Evolutionary conservation across 163 green algal genomes (phyloP).

Genomic region (Chloromonas sp.): DNA sequence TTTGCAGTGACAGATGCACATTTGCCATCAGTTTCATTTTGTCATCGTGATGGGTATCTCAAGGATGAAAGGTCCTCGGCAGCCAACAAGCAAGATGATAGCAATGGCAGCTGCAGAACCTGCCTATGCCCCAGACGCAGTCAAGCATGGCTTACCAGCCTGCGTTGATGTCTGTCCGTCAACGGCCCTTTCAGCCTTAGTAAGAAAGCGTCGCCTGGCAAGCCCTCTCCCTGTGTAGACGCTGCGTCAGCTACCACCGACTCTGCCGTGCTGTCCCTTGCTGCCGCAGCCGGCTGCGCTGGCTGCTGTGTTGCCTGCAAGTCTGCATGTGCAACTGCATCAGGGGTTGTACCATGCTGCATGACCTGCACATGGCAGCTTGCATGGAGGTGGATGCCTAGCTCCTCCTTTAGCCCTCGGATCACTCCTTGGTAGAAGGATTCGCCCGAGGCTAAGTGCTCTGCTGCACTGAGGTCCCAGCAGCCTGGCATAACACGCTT

Average conservation of each 20-base stretch:
- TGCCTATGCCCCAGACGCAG: background rate
- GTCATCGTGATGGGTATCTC: slow-evolving; percentile 13
- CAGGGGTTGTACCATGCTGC: background rate
- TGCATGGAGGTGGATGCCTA: slow-evolving; percentile 39
- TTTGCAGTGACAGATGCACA: background rate
- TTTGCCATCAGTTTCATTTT: background rate
- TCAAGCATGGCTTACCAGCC: slow-evolving; percentile 19
- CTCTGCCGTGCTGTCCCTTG: background rate
- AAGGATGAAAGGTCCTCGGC: background rate
- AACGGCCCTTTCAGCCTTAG: slow-evolving; percentile 36
- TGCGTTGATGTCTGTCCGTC: slow-evolving; percentile 36
- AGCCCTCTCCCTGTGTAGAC: background rate
- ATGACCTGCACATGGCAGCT: background rate
- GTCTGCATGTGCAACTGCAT: too few species aligned
- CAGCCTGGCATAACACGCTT: slow-evolving; percentile 62
- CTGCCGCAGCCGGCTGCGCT: background rate
- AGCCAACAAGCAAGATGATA: background rate
- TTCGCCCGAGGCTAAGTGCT: slow-evolving; percentile 68
- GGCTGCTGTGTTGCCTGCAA: background rate
- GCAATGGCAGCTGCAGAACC: too few species aligned
- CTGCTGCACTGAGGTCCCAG: slow-evolving; percentile 66
- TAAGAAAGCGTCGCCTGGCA: background rate
- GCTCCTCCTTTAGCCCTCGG: slow-evolving; percentile 63
- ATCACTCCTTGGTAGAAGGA: slow-evolving; percentile 38
- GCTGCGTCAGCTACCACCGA: background rate